Evolutionary conservation across 306 rosid species (phyloP), one percentile per base, ranked within the genome.

Genomic region (Sicyos edulis): DNA sequence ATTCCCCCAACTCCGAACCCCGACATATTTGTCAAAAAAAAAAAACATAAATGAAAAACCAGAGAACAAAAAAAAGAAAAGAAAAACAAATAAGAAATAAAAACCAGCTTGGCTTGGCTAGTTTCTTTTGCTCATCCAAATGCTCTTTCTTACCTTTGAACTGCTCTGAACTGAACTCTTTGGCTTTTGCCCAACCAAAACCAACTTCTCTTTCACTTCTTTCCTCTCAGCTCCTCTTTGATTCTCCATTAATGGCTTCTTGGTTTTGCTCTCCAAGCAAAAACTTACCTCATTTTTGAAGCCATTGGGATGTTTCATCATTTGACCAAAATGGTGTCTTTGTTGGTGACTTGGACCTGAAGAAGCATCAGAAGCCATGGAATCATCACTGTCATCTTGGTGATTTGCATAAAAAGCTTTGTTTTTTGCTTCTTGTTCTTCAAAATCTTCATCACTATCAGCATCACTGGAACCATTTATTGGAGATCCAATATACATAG

Each of bases 321-420:
- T 68, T 66, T 63, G 72, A 62, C 59, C 74, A 76, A 77, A 56
- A 26, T 75, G 71, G 57, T 71, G 60, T 6, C 52, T 47, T 55
- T 56, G 73, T 61, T 68, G 78, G 72, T 77, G 83, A 60, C 85
- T 82, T 53, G 95, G 97, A 13, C 95, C 89, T 60, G 99, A 93
- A 70, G 99, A 93, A 78, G 99, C 99, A 82, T 93, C 99, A 73
- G 99, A 93, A 76, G 91, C 89, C 99, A 93, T 91, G 20, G 99
- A 93, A 76, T 92, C 97, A 82, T 89, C 97, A 70, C 89, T 85
- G n/a, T 87, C 88, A 74, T 85, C 84, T 45, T 79, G 85, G 13
- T 73, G 62, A 70, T 61, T 22, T 56, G 60, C 61, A 53, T 76
- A 54, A 37, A 20, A 64, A 37, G n/a, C 61, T 69, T 29, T 53